Base-by-base conservation (phyloP, 1,284 basidiomycete genomes). In the Tilletia horrida region DNA sequence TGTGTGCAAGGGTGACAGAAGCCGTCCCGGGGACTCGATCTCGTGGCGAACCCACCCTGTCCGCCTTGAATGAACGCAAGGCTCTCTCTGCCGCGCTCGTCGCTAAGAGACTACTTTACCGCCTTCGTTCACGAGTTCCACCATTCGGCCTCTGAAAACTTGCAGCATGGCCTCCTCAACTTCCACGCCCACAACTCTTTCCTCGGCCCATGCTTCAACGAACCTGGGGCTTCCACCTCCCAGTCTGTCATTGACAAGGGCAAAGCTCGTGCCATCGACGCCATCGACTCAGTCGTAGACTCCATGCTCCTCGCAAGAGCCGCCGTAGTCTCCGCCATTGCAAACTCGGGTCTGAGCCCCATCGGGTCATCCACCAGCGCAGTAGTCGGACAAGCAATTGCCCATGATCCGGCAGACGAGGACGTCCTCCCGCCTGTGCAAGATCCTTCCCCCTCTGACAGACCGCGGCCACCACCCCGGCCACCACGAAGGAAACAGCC, bases 361-460 rank as follows among this genome's bases (percentile, higher is more conserved):
- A 18, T 18, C 31, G 35, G 27, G 27, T 23, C 52, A 48, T 23
- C 18, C 7, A 18, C 45, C 16, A 48, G 45, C 16, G 16, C 45
- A 18, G 45, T 48, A 16, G 9, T 18, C 43, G 16, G 18, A 23
- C 45, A n/a, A 23, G 6, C 16, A n/a, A 62, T 35, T 66, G 35
- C 35, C 6, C 35, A 40, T 6, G 35, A 40, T 40, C n/a, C n/a
- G n/a, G 35, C 35, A 52, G 31, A 66, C 69, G 35, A 69, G 75
- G 42, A 71, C 71, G 23, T 67, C 68, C 9, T 73, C 74, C 43
- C 69, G 67, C 45, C 70, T 77, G 35, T 75, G 75, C 25, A 75
- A 71, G 21, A 68, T 78, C 31, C 70, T 73, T 29, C 68, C 73
- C 0, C 27, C 63, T 0, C 48, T 75, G 21, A 65, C 63, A 23